These are phyloP conservation scores for Pseudognaphalium luteoalbum DNA, from an alignment of 129 eudicot species.

Conservation along the genomic window DNA sequence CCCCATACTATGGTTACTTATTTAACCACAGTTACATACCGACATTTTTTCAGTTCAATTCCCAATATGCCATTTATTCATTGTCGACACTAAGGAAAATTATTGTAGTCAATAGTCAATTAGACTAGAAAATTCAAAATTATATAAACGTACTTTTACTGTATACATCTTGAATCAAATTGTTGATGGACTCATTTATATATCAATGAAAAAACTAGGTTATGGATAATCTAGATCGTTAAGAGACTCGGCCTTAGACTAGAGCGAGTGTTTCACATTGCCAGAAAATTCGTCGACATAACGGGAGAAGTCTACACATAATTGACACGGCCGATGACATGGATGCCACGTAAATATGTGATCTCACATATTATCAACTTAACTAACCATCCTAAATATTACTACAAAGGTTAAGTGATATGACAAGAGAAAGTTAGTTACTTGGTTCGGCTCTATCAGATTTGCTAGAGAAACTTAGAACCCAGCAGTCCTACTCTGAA, in stretches of 20 bases:
- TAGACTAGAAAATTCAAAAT: too few relatives aligned
- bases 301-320: neutral
- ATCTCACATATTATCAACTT: neutral
- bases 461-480: neutral
- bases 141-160: too few relatives aligned
- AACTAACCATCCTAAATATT: neutral
- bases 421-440: neutral
- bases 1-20: conserved; percentile 16
- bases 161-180: too few relatives aligned
- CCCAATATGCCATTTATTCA: conserved; percentile 10
- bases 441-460: neutral
- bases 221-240: too few relatives aligned
- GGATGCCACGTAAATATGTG: neutral
- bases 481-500: conserved; percentile 7
- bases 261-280: too few relatives aligned
- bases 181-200: too few relatives aligned
- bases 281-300: too few relatives aligned
- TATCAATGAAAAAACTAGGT: too few relatives aligned
- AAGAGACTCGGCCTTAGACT: too few relatives aligned
- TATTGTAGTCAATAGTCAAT: too few relatives aligned
- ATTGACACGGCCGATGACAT: neutral
- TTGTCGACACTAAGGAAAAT: too few relatives aligned
- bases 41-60: conserved; percentile 40
- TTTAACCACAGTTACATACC: conserved; percentile 57
- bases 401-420: neutral